Conservation (phyloP, 2,329 filamentous ascomycete genomes). For the Dendrostoma leiphaemia region DNA sequence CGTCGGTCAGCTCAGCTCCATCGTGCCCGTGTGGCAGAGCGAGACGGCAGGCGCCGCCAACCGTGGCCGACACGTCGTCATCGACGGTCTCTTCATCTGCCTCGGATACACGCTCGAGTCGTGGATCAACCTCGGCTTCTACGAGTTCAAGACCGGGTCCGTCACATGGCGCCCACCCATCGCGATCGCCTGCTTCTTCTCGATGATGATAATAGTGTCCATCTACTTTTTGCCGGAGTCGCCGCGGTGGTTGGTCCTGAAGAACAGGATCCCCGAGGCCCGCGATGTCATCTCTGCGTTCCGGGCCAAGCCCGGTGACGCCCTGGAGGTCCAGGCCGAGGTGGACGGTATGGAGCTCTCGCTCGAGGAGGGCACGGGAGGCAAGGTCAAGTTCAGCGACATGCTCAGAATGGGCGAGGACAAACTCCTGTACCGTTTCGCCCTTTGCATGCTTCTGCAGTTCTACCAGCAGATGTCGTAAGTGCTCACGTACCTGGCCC, state of each 20-base stretch:
- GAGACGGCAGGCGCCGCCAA: slow-evolving; percentile 23
- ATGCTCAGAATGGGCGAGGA: slow-evolving; percentile 49
- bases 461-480: slow-evolving; percentile 48
- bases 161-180: slow-evolving; percentile 21
- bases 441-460: slow-evolving; percentile 47
- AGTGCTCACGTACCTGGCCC: slow-evolving; percentile 13
- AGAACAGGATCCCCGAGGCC: slow-evolving; percentile 15
- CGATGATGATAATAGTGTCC: slow-evolving; percentile 10
- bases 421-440: slow-evolving; percentile 49
- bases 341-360: slow-evolving; percentile 18
- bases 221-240: slow-evolving; percentile 21
- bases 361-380: slow-evolving; percentile 30
- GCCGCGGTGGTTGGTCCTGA: slow-evolving; percentile 20
- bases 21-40: slow-evolving; percentile 29
- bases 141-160: slow-evolving; percentile 18
- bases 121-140: slow-evolving; percentile 22
- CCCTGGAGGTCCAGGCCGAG: slow-evolving; percentile 17
- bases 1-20: slow-evolving; percentile 45
- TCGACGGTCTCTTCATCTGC: slow-evolving; percentile 22
- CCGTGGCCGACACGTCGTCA: slow-evolving; percentile 23
- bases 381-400: slow-evolving; percentile 37
- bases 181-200: slow-evolving; percentile 17
- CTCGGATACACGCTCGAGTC: slow-evolving; percentile 19
- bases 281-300: slow-evolving; percentile 18
- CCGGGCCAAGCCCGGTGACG: slow-evolving; percentile 15